These are phyloP conservation scores for Adansonia digitata DNA, from an alignment of 345 rosid species.

Conservation along the genomic window DNA sequence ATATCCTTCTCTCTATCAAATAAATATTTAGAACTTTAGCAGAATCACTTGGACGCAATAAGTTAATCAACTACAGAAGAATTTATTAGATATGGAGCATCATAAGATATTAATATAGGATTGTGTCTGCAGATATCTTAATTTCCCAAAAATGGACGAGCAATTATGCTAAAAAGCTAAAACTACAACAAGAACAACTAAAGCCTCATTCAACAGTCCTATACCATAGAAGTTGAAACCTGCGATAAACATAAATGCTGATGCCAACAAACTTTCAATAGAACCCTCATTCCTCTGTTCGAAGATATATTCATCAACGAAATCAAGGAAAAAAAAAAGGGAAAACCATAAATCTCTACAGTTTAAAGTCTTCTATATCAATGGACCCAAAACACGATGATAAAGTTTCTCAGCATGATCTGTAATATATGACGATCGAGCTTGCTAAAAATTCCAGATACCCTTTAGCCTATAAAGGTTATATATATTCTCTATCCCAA, in stretches of 20 bases:
- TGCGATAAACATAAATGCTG: background rate
- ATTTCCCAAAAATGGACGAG: background rate
- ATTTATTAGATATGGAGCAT: background rate
- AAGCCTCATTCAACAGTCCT: background rate
- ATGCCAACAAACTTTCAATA: background rate
- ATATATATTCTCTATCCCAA: conserved; percentile 8
- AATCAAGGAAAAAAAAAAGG: background rate
- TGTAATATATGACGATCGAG: background rate
- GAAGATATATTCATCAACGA: background rate
- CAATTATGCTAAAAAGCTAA: background rate
- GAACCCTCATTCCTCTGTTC: background rate
- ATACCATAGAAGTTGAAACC: background rate
- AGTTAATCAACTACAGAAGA: background rate
- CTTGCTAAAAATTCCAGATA: too few relatives aligned
- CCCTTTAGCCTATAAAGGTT: background rate
- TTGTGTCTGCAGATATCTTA: background rate
- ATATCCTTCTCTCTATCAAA: background rate
- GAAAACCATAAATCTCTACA: background rate
- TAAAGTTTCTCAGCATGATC: background rate
- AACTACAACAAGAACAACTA: background rate
- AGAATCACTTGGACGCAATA: background rate
- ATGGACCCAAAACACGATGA: background rate
- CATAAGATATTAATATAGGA: background rate
- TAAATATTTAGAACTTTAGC: background rate
- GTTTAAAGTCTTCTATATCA: background rate